Base-by-base conservation (phyloP, 208 protist species). In the Tetramitus jugosus region DNA sequence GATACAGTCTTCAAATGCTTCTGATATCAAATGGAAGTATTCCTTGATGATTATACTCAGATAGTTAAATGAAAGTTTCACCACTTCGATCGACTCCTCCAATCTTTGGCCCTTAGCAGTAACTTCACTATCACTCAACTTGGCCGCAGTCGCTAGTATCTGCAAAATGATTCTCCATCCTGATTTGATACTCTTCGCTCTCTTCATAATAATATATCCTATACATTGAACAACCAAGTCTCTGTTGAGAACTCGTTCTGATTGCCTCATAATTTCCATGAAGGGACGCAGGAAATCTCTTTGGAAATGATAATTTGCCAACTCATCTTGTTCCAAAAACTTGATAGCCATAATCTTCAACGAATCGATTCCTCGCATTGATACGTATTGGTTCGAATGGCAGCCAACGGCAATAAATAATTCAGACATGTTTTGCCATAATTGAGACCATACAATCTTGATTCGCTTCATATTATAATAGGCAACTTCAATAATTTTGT, bases 261-360 rank as follows among this genome's bases (percentile, higher is more conserved):
- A 79, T 77, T 1, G n/a, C 49, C 71, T 40, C 0, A 94, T 87
- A 43, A 96, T 91, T 14, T 77, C 39, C 49, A 94, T 85, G 52
- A 96, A 96, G 6, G 93, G 93, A 74, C 87, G 88, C 14, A 96
- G 81, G 68, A 96, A 94, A 64, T 96, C 91, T 26, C 87, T 79
- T 82, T 96, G 93, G 82, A 96, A 95, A 46, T 93, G 79, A 80
- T 87, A 95, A 69, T 93, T 86, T 23, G 85, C 80, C 49, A 95
- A 79, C 74, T 92, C 90, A 33, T 90, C 86, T 61, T 89, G 88
- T 40, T 91, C 87, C 20, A 95, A 81, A 82, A 95, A 96, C 74
- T 95, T 94, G 46, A 84, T 86, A 23, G 90, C 79, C 1, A 96
- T 85, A 80, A 95, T 93, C 29, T 87, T 80, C 23, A 96, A 76